Percentiles rank a stretch among this genome's conserved stretches.
phyloP scores from a whole-genome alignment of 1,139 yeast genomes.

The Geotrichum cucujoidarum region DNA sequence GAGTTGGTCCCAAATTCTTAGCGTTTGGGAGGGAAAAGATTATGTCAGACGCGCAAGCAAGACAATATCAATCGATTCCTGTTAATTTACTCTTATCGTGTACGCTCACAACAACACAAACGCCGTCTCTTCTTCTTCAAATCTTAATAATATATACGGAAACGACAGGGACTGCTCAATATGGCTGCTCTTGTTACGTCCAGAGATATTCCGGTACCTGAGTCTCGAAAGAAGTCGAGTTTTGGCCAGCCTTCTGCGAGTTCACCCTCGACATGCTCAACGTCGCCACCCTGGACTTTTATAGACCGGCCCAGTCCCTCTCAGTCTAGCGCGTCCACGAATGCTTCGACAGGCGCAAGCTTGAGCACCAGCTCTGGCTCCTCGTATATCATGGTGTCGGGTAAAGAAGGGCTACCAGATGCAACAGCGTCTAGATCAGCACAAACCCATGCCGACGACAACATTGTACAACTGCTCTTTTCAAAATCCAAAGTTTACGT shows the following conservation, averaged over 20 bases:
- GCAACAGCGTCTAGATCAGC: too few species aligned
- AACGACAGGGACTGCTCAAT: too few species aligned
- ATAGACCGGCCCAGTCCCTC: background rate
- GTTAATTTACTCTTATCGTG: too few species aligned
- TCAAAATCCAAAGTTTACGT: constrained; percentile 54
- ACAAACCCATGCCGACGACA: background rate
- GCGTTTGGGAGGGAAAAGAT: too few species aligned
- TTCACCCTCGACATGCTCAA: background rate
- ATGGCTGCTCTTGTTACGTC: constrained; percentile 3
- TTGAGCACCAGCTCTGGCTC: background rate
- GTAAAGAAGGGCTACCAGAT: too few species aligned
- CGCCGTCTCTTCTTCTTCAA: too few species aligned
- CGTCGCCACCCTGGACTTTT: constrained; percentile 7
- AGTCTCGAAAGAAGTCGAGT: background rate
- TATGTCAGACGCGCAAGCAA: too few species aligned
- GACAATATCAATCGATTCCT: too few species aligned
- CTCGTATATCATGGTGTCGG: constrained; percentile 6
- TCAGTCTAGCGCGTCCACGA: background rate
- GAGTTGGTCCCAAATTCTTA: too few species aligned
- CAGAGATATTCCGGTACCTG: background rate
- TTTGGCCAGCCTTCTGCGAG: background rate
- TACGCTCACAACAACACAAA: too few species aligned
- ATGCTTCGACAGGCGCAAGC: background rate
- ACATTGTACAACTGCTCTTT: constrained; percentile 35
- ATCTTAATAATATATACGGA: too few species aligned